phyloP scores from a whole-genome alignment of 192 early-diverging fungal genomes.

The Entomortierella beljakovae region DNA sequence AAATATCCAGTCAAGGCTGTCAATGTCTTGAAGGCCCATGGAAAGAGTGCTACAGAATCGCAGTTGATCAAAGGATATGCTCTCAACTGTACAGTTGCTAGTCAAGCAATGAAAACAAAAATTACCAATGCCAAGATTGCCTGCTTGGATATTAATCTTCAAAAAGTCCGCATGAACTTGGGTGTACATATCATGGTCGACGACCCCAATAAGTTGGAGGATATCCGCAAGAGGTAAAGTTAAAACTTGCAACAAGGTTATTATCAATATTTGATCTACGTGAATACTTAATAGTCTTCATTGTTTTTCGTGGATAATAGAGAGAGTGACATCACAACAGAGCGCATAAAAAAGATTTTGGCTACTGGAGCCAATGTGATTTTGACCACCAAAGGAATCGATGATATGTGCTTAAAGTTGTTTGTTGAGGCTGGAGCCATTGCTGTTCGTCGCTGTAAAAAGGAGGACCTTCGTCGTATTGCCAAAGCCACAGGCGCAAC shows the following conservation, averaged over 20 bases:
- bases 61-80: slow-evolving; percentile 94
- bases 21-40: slow-evolving; percentile 98
- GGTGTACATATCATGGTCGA: slow-evolving; percentile 99
- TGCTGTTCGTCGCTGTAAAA: slow-evolving; percentile 94
- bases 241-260: too few species aligned
- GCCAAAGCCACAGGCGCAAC: slow-evolving; percentile 97
- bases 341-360: slow-evolving; percentile 95
- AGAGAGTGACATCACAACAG: slow-evolving; percentile 96
- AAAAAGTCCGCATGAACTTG: slow-evolving; percentile 97
- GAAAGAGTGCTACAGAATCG: slow-evolving; percentile 90
- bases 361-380: slow-evolving; percentile 96
- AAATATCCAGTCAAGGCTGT: slow-evolving; percentile 98
- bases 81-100: slow-evolving; percentile 96
- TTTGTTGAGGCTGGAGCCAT: slow-evolving; percentile 99
- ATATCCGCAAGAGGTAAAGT: slow-evolving; percentile 83
- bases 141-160: slow-evolving; percentile 98
- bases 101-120: slow-evolving; percentile 93
- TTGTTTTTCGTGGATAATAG: too few species aligned
- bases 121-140: slow-evolving; percentile 94
- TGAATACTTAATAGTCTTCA: too few species aligned
- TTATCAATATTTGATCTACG: too few species aligned
- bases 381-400: slow-evolving; percentile 98
- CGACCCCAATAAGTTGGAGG: slow-evolving; percentile 98
- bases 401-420: slow-evolving; percentile 97
- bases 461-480: slow-evolving; percentile 97